Conservation (phyloP, 2,329 filamentous ascomycete genomes). For the Fusarium solani-melongenae region DNA sequence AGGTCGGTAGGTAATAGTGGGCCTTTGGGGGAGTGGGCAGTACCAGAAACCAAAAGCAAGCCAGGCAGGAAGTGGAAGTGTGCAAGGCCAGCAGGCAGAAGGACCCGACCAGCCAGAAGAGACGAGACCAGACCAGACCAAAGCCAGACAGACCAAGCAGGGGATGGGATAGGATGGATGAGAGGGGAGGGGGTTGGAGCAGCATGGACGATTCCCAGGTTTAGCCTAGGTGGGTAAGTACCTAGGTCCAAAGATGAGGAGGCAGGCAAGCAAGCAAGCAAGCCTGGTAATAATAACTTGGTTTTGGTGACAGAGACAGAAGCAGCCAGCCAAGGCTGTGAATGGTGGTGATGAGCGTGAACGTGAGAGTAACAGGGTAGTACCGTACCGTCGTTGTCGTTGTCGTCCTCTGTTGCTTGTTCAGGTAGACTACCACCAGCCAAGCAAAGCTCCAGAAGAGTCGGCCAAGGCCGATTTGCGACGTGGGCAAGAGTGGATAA, state of each 20-base stretch:
- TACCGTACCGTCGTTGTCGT: not conserved
- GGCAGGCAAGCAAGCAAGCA: not conserved
- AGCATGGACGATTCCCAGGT: constrained; percentile 21
- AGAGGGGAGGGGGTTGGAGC: constrained; percentile 20
- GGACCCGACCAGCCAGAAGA: constrained; percentile 5
- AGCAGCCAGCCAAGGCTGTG: not conserved
- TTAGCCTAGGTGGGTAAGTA: constrained; percentile 20
- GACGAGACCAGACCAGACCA: not conserved
- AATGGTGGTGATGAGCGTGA: not conserved
- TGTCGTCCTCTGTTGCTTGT: not conserved
- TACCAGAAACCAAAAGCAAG: constrained; percentile 21
- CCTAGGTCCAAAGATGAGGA: not conserved
- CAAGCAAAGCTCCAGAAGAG: constrained; percentile 17
- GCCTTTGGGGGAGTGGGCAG: constrained; percentile 6
- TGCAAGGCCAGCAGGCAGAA: constrained; percentile 7
- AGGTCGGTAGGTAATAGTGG: constrained; percentile 9
- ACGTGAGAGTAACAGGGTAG: not conserved
- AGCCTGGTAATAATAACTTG: not conserved
- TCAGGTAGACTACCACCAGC: constrained; percentile 3
- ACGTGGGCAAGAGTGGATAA: constrained; percentile 14
- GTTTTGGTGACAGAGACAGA: not conserved
- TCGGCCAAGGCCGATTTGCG: constrained; percentile 8
- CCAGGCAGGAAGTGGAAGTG: constrained; percentile 28
- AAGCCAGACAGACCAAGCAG: not conserved
- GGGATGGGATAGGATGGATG: not conserved